These are phyloP conservation scores for Exserohilum rostratum DNA, from an alignment of 2,329 filamentous ascomycete genomes.

Conservation along the genomic window DNA sequence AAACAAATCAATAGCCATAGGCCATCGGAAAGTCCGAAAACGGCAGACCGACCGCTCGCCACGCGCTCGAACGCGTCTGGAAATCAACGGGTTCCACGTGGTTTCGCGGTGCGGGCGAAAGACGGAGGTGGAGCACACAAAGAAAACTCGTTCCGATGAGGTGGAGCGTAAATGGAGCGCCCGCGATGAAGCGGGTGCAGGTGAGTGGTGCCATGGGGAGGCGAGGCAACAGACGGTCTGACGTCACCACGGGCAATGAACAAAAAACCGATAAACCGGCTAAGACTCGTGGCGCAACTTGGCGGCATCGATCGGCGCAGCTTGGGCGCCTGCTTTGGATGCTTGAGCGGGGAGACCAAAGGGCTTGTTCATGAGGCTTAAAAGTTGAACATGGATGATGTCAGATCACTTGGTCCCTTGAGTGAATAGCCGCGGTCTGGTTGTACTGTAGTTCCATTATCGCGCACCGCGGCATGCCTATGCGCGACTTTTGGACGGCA, in stretches of 20 bases:
- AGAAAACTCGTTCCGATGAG: background rate
- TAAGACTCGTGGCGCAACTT: slow-evolving; percentile 19
- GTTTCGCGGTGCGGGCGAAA: background rate
- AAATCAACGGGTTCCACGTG: background rate
- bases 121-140: slow-evolving; percentile 7
- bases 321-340: slow-evolving; percentile 14
- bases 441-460: background rate
- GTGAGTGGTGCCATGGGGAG: slow-evolving; percentile 8
- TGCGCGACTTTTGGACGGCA: background rate
- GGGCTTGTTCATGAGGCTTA: slow-evolving; percentile 8
- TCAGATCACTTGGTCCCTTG: background rate
- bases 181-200: no score
- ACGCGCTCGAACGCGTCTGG: background rate
- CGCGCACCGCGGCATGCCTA: background rate
- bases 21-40: background rate
- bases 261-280: background rate
- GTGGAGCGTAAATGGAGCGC: slow-evolving; percentile 1
- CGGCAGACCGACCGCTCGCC: slow-evolving; percentile 2
- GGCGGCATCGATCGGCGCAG: slow-evolving; percentile 16
- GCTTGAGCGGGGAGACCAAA: slow-evolving; percentile 6
- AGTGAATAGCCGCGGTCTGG: background rate
- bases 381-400: background rate
- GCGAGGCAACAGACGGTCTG: slow-evolving; percentile 9
- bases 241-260: slow-evolving; percentile 13
- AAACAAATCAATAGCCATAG: background rate